Evolutionary conservation across 2,329 filamentous ascomycete species (phyloP).

Genomic region (Tolypocladium tropicale): DNA sequence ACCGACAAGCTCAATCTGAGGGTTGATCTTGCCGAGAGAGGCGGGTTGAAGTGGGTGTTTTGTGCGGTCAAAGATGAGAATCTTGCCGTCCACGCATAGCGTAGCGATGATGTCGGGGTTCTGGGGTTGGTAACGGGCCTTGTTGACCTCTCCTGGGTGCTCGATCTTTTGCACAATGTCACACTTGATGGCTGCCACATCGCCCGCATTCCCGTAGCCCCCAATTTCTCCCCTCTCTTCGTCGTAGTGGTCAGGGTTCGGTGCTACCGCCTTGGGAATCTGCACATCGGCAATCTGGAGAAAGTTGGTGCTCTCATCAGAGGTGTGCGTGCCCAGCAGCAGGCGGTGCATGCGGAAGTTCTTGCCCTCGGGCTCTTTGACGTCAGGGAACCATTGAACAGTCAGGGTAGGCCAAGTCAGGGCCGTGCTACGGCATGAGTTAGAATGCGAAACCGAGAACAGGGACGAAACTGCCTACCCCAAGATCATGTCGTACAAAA

Average conservation of each 20-base stretch:
- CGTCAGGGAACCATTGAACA: constrained; percentile 96
- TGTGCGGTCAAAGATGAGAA: constrained; percentile 90
- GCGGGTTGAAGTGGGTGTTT: constrained; percentile 78
- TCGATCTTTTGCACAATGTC: constrained; percentile 92
- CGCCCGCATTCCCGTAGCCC: constrained; percentile 69
- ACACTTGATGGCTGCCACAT: constrained; percentile 70
- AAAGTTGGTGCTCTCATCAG: constrained; percentile 76
- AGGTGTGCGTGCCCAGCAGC: constrained; percentile 90
- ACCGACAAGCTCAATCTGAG: constrained; percentile 76
- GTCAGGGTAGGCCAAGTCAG: constrained; percentile 96
- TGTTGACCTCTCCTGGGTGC: constrained; percentile 95
- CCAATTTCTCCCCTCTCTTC: constrained; percentile 89
- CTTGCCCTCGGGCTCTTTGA: constrained; percentile 78
- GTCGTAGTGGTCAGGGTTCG: constrained; percentile 78
- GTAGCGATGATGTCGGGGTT: constrained; percentile 96
- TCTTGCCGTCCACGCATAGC: constrained; percentile 74
- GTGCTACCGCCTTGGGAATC: constrained; percentile 67
- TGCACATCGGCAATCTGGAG: constrained; percentile 92
- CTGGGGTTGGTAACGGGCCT: constrained; percentile 93
- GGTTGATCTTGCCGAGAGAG: constrained; percentile 52
- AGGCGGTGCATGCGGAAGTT: constrained; percentile 81
- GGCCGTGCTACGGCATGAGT: constrained; percentile 54
- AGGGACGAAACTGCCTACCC: constrained; percentile 36
- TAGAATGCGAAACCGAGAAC: background rate
- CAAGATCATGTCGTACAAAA: constrained; percentile 96